phyloP scores from a whole-genome alignment of 2,329 filamentous ascomycete species.

The Aspergillus cejpii region DNA sequence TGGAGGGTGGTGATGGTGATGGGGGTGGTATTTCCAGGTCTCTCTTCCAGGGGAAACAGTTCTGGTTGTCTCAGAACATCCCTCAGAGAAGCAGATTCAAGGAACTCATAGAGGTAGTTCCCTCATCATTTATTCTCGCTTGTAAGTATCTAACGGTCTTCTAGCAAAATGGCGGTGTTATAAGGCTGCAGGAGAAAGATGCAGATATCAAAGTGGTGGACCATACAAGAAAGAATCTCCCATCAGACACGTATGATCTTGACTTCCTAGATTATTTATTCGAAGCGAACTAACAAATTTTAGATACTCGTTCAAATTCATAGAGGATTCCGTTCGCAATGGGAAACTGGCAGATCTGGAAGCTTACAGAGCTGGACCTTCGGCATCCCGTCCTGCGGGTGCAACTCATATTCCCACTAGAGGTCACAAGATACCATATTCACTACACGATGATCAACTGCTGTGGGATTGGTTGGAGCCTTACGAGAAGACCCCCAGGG shows the following conservation, averaged over 20 bases:
- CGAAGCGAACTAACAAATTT: conserved; percentile 6
- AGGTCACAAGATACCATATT: conserved; percentile 31
- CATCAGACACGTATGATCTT: conserved; percentile 45
- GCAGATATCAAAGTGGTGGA: conserved; percentile 56
- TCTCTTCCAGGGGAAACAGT: conserved; percentile 50
- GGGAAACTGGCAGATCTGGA: conserved; percentile 46
- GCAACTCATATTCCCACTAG: conserved; percentile 35
- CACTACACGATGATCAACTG: conserved; percentile 41
- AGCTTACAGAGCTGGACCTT: conserved; percentile 44
- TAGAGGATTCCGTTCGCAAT: conserved; percentile 49
- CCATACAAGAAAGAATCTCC: conserved; percentile 47
- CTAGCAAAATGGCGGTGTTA: conserved; percentile 49
- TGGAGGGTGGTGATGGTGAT: background rate
- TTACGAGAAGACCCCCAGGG: conserved; percentile 27
- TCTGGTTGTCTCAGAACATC: conserved; percentile 53
- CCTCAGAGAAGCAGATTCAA: conserved; percentile 47
- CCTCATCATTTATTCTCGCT: background rate
- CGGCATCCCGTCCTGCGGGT: conserved; percentile 40
- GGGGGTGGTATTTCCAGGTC: background rate
- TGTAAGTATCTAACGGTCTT: conserved; percentile 1
- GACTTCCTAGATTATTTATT: too few species aligned
- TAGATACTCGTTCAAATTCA: conserved; percentile 52
- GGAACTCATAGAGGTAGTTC: conserved; percentile 43
- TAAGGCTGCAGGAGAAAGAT: conserved; percentile 49
- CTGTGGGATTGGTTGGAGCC: conserved; percentile 42